These are phyloP conservation scores for Dothideomycetes sp. DNA, from an alignment of 2,329 filamentous ascomycete species.

Conservation along the genomic window DNA sequence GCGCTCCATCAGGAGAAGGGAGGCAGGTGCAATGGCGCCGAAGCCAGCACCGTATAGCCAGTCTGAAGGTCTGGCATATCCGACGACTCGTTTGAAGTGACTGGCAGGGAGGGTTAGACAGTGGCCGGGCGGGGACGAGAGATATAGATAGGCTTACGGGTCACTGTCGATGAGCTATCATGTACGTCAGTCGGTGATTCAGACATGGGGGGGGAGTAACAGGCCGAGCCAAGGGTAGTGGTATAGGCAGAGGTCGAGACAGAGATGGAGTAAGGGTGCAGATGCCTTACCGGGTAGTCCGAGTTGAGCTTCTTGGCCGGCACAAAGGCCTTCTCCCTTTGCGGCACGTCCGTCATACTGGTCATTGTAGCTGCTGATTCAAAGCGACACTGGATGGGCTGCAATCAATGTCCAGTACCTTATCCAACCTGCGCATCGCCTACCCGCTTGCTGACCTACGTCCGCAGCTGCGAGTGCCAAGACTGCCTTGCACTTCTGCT, in stretches of 20 bases:
- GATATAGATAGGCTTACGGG: conserved; percentile 54
- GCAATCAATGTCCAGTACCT: neutral
- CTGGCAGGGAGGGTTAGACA: conserved; percentile 34
- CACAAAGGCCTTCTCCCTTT: conserved; percentile 21
- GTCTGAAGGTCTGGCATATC: conserved; percentile 78
- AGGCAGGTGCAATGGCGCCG: conserved; percentile 59
- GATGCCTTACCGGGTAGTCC: conserved; percentile 68
- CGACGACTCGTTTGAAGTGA: conserved; percentile 80
- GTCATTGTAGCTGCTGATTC: conserved; percentile 3
- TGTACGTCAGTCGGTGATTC: conserved; percentile 13
- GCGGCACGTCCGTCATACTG: conserved; percentile 7
- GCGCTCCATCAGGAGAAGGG: conserved; percentile 71
- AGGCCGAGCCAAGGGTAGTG: too few species aligned
- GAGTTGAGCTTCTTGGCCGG: conserved; percentile 71
- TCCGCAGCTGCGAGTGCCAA: too few species aligned
- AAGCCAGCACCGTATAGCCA: conserved; percentile 61
- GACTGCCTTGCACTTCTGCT: too few species aligned
- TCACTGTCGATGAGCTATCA: conserved; percentile 94
- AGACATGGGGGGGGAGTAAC: too few species aligned
- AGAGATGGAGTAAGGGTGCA: conserved; percentile 3
- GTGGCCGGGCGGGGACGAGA: conserved; percentile 6
- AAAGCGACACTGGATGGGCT: neutral
- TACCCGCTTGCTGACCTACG: neutral
- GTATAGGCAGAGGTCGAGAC: too few species aligned
- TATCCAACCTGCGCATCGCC: neutral